Evolutionary conservation across 164 flowering plant genomes (phyloP), one percentile per base, ranked within the genome.

Genomic region (Cinnamomum chago): DNA sequence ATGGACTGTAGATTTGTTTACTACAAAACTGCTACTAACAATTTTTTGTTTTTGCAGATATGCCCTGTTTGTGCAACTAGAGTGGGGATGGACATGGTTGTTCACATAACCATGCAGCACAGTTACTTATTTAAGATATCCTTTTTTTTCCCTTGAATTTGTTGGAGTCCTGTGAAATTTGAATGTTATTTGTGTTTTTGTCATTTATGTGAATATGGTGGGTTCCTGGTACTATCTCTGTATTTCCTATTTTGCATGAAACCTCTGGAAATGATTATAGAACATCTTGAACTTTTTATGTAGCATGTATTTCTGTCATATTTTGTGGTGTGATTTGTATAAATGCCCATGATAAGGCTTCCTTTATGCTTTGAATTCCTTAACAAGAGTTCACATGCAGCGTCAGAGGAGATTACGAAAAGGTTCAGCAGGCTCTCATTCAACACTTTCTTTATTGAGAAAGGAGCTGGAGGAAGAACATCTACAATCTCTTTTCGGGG

Each of bases 1-100:
- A 40, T 40, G 47, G 11, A 40, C 10, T 40, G 47, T 40, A 40
- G 47, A 40, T 40, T 7, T 40, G 47, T 40, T 40, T 40, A 40
- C 47, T 7, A 9, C 47, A 40, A 9, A 7, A 7, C 47, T 35
- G 10, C 10, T 6, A 40, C 47, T 40, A 9, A 9, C 11, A 1
- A 7, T 0, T 55, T 55, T 68, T 69, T 73, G 52, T 76, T 3
- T 70, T 68, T 79, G 73, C 89, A 91, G 97, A 88, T 86, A 22
- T 93, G 98, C 73, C 98, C 98, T 2, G 85, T 93, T 24, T 93
- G 98, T 81, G 83, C 88, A n/a, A 86, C 79, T 75, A 85, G 85
- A 77, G 94, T 90, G 62, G 98, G 98, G 70, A 79, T 81, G 80
- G 97, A 90, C 81, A 77, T 93, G 77, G 90, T 93, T 76, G 82